Evolutionary conservation across 129 eudicot species (phyloP).

Genomic region (Artemisia argyi): DNA sequence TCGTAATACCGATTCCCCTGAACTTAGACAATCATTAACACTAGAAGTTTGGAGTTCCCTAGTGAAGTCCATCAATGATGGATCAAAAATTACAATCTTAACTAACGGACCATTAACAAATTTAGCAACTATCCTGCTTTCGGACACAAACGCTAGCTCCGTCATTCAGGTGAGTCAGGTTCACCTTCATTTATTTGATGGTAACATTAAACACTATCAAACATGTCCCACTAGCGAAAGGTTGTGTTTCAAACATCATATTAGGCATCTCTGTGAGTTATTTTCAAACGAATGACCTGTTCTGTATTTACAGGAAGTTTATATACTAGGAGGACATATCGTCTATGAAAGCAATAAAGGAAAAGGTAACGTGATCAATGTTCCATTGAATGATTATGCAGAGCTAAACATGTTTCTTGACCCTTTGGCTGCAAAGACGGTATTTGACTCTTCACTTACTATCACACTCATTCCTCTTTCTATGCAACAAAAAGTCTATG

Average conservation of each 20-base stretch:
- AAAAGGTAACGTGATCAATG: constrained; percentile 60
- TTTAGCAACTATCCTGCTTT: constrained; percentile 60
- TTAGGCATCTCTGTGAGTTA: no score
- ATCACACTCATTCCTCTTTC: constrained; percentile 65
- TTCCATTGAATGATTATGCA: constrained; percentile 62
- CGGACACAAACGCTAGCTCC: constrained; percentile 47
- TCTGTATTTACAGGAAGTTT: constrained; percentile 54
- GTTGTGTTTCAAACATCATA: no score
- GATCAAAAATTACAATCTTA: constrained; percentile 59
- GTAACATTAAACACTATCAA: not conserved
- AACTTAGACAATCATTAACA: constrained; percentile 68
- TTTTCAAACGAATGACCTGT: not conserved
- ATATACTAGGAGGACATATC: constrained; percentile 68
- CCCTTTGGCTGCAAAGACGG: constrained; percentile 74
- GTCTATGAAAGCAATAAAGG: constrained; percentile 17
- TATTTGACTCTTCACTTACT: constrained; percentile 52
- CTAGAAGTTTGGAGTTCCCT: constrained; percentile 71
- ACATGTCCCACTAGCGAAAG: no score
- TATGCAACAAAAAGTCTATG: constrained; percentile 46
- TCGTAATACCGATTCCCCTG: constrained; percentile 64
- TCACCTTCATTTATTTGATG: not conserved
- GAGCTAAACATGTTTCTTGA: constrained; percentile 89
- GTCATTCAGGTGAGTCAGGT: constrained; percentile 52
- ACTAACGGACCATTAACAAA: constrained; percentile 86
- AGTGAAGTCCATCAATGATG: constrained; percentile 41